phyloP scores from a whole-genome alignment of 257 asterid species.

The Solanum medicagineum region DNA sequence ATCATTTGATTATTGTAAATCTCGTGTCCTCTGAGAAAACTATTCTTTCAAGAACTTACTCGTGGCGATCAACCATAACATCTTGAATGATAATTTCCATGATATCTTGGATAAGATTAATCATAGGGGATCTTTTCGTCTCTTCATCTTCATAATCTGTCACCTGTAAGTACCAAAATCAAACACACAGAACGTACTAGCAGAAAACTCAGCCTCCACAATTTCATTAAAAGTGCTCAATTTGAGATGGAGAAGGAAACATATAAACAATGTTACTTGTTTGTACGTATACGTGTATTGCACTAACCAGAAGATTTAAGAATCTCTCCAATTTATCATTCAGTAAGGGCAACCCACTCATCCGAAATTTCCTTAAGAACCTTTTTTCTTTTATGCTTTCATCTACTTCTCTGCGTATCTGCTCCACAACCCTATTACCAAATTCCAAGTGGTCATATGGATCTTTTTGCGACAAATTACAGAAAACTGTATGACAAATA shows the following conservation, averaged over 20 bases:
- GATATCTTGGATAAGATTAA: constrained; percentile 85
- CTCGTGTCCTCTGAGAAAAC: background rate
- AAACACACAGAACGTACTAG: background rate
- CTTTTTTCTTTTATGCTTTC: constrained; percentile 34
- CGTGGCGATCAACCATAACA: constrained; percentile 63
- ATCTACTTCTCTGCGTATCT: constrained; percentile 55
- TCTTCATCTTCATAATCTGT: constrained; percentile 34
- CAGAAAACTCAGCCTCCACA: background rate
- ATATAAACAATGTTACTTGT: background rate
- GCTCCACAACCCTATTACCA: constrained; percentile 46
- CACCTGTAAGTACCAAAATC: constrained; percentile 28
- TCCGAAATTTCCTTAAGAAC: constrained; percentile 55
- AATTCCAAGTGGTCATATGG: constrained; percentile 1
- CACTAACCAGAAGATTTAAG: constrained; percentile 55
- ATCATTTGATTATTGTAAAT: background rate
- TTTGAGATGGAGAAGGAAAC: background rate
- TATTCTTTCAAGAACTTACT: constrained; percentile 31
- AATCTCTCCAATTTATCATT: constrained; percentile 74
- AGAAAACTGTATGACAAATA: background rate
- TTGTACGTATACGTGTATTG: background rate
- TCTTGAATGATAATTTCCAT: constrained; percentile 81
- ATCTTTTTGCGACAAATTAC: background rate
- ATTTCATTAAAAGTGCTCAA: background rate
- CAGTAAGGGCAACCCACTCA: constrained; percentile 64
- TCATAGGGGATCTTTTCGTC: constrained; percentile 43